Evolutionary conservation across 805 yeast genomes (phyloP).

Genomic region (Zygosaccharomyces bailii): DNA sequence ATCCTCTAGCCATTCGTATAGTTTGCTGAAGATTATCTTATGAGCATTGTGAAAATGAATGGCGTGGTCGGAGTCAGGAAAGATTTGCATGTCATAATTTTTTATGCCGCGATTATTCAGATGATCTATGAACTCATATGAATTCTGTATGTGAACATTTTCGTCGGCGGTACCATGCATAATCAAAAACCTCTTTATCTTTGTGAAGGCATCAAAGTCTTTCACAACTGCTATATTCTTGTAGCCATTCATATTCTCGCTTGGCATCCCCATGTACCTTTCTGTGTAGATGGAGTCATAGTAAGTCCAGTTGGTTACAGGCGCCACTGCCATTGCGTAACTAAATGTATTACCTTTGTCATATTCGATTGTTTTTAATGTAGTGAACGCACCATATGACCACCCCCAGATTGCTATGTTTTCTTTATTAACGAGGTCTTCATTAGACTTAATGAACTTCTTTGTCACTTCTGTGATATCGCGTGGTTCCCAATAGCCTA

Average conservation of each 20-base stretch:
- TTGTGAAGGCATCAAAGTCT: conserved; percentile 42
- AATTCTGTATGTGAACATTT: conserved; percentile 75
- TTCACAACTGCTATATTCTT: conserved; percentile 42
- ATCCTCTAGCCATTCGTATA: conserved; percentile 62
- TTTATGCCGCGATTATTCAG: conserved; percentile 52
- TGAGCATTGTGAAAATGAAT: conserved; percentile 79
- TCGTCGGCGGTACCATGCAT: conserved; percentile 85
- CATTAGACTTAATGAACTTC: conserved; percentile 44
- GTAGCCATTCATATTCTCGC: conserved; percentile 48
- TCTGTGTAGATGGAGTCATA: conserved; percentile 95
- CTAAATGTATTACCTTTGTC: conserved; percentile 62
- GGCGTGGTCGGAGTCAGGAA: conserved; percentile 91
- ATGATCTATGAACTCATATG: conserved; percentile 57
- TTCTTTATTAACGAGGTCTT: conserved; percentile 46
- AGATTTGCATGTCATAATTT: conserved; percentile 81
- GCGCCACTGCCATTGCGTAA: conserved; percentile 87
- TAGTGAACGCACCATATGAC: conserved; percentile 81
- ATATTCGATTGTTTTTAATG: conserved; percentile 67
- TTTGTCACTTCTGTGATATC: conserved; percentile 55
- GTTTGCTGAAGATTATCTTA: conserved; percentile 63
- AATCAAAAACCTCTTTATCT: conserved; percentile 55
- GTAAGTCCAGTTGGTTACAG: conserved; percentile 90
- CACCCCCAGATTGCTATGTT: conserved; percentile 80
- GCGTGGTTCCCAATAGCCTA: conserved; percentile 76
- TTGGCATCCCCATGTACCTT: conserved; percentile 64